A percentile compares a stretch with the other conserved stretches of the same genome.
phyloP scores from a whole-genome alignment of 306 rosid genomes.

The Potentilla sterilis region DNA sequence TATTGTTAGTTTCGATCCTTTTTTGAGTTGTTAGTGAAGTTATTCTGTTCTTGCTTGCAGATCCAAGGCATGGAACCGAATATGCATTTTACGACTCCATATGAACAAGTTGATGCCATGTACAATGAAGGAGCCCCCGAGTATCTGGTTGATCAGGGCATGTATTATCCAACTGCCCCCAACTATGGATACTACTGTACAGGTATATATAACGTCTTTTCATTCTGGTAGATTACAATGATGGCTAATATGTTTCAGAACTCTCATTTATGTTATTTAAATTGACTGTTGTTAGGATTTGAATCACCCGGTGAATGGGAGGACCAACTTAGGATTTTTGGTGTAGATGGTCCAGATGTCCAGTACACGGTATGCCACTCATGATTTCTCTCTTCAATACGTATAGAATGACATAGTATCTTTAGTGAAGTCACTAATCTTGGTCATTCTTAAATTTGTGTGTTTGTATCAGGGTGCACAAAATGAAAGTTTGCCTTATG shows the following conservation, averaged over 20 bases:
- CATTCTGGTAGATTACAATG: not conserved
- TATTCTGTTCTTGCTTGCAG: conserved; percentile 25
- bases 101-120: conserved; percentile 66
- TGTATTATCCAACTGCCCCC: conserved; percentile 85
- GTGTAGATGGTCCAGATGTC: conserved; percentile 70
- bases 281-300: conserved; percentile 50
- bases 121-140: conserved; percentile 74
- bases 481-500: conserved; percentile 76
- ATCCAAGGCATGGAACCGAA: conserved; percentile 56
- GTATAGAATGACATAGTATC: too few species aligned
- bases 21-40: conserved; percentile 13
- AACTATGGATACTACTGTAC: conserved; percentile 92
- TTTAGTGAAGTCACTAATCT: not conserved
- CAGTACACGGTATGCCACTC: conserved; percentile 59
- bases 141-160: conserved; percentile 77
- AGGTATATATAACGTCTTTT: conserved; percentile 40
- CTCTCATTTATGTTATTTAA: conserved; percentile 17
- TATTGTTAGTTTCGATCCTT: not conserved
- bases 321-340: conserved; percentile 80
- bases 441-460: conserved; percentile 21
- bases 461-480: conserved; percentile 65
- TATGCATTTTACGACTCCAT: conserved; percentile 52
- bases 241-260: conserved; percentile 9
- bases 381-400: not conserved
- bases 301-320: conserved; percentile 91